phyloP scores from a whole-genome alignment of 768 basidiomycete species.

The Lactifluus piperatus region DNA sequence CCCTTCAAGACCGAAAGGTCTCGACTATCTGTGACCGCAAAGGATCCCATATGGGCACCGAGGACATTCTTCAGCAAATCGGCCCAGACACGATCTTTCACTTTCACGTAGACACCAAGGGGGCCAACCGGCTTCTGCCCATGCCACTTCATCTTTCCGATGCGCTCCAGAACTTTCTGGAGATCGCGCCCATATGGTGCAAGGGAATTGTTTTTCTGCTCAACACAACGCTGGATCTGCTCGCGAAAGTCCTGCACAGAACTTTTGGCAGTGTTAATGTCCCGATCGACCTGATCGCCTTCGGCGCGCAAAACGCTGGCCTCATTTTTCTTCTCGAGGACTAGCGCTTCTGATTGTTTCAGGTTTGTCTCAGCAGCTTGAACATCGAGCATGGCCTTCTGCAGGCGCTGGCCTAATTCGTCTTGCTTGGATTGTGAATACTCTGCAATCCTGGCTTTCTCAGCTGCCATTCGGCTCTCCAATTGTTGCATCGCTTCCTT shows the following conservation, averaged over 20 bases:
- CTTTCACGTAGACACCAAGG: constrained; percentile 67
- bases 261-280: constrained; percentile 28
- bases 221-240: constrained; percentile 41
- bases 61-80: constrained; percentile 57
- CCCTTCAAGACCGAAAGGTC: constrained; percentile 52
- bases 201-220: constrained; percentile 48
- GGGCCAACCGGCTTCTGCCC: constrained; percentile 71
- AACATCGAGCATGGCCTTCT: constrained; percentile 32
- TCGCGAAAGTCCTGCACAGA: constrained; percentile 39
- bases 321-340: constrained; percentile 5
- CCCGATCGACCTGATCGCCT: constrained; percentile 32
- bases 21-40: constrained; percentile 61
- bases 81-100: constrained; percentile 62
- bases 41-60: constrained; percentile 49
- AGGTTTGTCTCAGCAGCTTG: constrained; percentile 8
- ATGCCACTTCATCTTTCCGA: constrained; percentile 46
- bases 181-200: constrained; percentile 57
- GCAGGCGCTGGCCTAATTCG: constrained; percentile 43
- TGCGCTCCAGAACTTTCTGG: constrained; percentile 44
- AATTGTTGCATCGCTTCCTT: constrained; percentile 13
- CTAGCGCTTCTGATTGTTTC: not conserved
- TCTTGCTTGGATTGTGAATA: constrained; percentile 58
- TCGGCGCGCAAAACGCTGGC: constrained; percentile 10
- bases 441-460: constrained; percentile 20
- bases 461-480: constrained; percentile 7